Evolutionary conservation across 176 grass and related monocot species (phyloP).

Genomic region (Zizania latifolia): DNA sequence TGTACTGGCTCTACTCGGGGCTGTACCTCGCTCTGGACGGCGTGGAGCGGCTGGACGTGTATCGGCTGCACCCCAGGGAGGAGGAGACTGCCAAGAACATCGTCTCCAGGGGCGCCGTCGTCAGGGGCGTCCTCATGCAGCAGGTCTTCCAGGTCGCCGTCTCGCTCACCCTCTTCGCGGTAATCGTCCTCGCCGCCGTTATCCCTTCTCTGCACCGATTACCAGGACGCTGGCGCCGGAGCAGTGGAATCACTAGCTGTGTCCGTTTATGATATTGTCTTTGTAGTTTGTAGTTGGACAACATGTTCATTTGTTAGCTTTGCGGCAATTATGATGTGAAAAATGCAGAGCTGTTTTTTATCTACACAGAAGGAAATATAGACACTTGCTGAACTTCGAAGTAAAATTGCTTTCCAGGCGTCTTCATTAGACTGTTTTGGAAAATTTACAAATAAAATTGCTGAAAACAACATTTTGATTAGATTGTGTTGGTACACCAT

Average conservation of each 20-base stretch:
- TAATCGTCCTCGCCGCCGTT: constrained; percentile 20
- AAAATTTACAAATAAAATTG: not conserved
- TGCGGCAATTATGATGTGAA: not conserved
- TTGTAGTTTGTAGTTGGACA: not conserved
- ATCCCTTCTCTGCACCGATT: not conserved
- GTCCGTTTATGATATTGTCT: not conserved
- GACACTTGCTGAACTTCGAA: not conserved
- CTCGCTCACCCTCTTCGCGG: constrained; percentile 69
- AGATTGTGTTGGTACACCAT: not conserved
- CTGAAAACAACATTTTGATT: not conserved
- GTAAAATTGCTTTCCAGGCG: not conserved
- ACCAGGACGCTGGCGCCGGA: not conserved
- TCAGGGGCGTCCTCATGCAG: constrained; percentile 81
- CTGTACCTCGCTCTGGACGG: constrained; percentile 57
- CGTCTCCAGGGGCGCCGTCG: constrained; percentile 59
- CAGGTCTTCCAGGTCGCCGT: constrained; percentile 74
- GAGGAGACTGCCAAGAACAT: constrained; percentile 65
- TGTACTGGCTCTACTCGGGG: constrained; percentile 86
- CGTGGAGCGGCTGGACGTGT: constrained; percentile 35
- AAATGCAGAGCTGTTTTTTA: not conserved
- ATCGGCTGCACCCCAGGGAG: constrained; percentile 64
- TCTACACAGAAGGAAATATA: not conserved
- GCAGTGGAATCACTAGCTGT: no score
- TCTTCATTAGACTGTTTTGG: not conserved
- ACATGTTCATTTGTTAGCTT: not conserved